Evolutionary conservation across 2,329 filamentous ascomycete genomes (phyloP).

Genomic region (Phyllosticta capitalensis): DNA sequence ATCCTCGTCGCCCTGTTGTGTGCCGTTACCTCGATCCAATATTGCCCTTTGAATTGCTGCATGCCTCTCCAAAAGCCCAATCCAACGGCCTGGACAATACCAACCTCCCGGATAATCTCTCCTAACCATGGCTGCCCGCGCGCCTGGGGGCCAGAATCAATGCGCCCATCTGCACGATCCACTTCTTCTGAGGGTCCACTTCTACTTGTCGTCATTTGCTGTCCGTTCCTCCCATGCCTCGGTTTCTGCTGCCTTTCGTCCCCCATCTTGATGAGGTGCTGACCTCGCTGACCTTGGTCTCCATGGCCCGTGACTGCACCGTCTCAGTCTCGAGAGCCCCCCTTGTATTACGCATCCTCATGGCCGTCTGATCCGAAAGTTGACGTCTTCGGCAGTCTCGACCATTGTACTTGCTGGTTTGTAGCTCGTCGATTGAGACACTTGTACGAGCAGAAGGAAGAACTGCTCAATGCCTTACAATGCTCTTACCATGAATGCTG

Average conservation of each 20-base stretch:
- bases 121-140: background rate
- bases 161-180: background rate
- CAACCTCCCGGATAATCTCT: background rate
- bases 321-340: background rate
- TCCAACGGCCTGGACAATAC: background rate
- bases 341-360: background rate
- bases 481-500: background rate
- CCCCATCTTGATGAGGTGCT: background rate
- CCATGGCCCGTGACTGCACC: background rate
- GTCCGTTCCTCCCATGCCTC: background rate
- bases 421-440: background rate
- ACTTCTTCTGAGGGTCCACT: background rate
- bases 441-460: background rate
- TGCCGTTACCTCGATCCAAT: conserved; percentile 6
- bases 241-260: background rate
- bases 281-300: background rate
- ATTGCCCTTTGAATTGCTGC: background rate
- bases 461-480: background rate
- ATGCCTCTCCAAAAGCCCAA: background rate
- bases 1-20: conserved; percentile 1
- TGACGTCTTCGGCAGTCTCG: background rate
- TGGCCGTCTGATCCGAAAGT: background rate
- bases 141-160: background rate
- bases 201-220: background rate
- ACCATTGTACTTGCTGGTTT: background rate